Evolutionary conservation across 164 flowering plant genomes (phyloP).

Genomic region (Cinnamomum chago): DNA sequence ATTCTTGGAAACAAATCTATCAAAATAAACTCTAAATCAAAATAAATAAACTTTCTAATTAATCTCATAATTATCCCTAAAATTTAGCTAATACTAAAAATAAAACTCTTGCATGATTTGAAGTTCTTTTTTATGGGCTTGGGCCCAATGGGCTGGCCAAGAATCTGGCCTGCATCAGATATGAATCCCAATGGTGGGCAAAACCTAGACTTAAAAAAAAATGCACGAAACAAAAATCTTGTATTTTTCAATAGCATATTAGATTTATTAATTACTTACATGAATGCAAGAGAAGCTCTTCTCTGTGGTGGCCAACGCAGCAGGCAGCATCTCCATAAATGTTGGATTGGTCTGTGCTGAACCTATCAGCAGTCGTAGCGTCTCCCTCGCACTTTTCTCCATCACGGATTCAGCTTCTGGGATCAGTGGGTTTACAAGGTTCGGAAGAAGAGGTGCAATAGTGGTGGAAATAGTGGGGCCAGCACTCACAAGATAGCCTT

Average conservation of each 20-base stretch:
- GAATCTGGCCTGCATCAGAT: no score
- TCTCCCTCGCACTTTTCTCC: constrained; percentile 87
- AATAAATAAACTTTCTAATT: no score
- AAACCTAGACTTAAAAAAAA: neutral
- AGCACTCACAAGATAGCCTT: constrained; percentile 87
- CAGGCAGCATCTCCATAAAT: constrained; percentile 46
- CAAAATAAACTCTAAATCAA: no score
- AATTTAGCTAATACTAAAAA: no score
- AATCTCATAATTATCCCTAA: no score
- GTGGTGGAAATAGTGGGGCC: constrained; percentile 59
- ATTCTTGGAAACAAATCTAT: no score
- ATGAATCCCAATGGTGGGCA: neutral
- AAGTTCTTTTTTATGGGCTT: no score
- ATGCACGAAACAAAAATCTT: neutral
- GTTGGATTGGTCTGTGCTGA: constrained; percentile 48
- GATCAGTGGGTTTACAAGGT: constrained; percentile 40
- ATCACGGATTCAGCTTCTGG: constrained; percentile 56
- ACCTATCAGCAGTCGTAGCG: constrained; percentile 67
- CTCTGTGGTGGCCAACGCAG: constrained; percentile 19
- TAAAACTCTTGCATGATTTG: no score
- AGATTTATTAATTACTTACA: constrained; percentile 9
- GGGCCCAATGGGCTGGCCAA: no score
- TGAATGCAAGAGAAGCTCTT: constrained; percentile 5
- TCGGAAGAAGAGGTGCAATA: constrained; percentile 58
- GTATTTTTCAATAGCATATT: neutral